Percentiles rank a stretch among this genome's conserved stretches.
Evolutionary conservation across 257 asterid genomes (phyloP).

Genomic region (Salvia hispanica): DNA sequence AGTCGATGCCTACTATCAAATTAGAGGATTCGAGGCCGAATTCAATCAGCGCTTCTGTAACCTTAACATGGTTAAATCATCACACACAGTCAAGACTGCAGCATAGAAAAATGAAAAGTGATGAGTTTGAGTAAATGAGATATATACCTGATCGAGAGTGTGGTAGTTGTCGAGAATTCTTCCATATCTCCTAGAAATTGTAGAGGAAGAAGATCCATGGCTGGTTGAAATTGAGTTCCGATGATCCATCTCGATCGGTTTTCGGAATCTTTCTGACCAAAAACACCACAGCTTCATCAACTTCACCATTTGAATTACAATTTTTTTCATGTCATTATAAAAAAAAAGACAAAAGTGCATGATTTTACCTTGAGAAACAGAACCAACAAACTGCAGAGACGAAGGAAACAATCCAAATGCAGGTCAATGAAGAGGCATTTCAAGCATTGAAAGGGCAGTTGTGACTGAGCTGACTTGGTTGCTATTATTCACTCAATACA

Average conservation of each 20-base stretch:
- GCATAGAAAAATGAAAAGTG: too few relatives aligned
- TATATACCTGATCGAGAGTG: conserved; percentile 65
- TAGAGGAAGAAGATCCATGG: conserved; percentile 30
- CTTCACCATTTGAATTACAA: background rate
- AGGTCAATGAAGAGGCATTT: background rate
- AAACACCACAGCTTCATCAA: background rate
- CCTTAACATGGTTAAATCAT: conserved; percentile 38
- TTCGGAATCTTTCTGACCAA: background rate
- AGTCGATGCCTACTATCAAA: conserved; percentile 90
- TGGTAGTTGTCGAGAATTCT: conserved; percentile 61
- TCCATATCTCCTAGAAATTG: conserved; percentile 36
- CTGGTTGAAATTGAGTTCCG: background rate
- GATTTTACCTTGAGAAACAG: conserved; percentile 20
- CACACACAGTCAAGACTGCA: background rate
- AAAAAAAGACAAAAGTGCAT: background rate
- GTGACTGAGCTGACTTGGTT: conserved; percentile 33
- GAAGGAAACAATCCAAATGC: too few relatives aligned
- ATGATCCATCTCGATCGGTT: conserved; percentile 38
- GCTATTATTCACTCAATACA: background rate
- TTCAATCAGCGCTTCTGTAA: conserved; percentile 68
- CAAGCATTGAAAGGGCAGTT: background rate
- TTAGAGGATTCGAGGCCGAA: conserved; percentile 90
- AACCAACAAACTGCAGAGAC: conserved; percentile 21
- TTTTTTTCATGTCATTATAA: background rate
- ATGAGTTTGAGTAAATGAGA: background rate